Base-by-base conservation (phyloP, 1,284 basidiomycete genomes). In the Filobasidium uniguttulatum region DNA sequence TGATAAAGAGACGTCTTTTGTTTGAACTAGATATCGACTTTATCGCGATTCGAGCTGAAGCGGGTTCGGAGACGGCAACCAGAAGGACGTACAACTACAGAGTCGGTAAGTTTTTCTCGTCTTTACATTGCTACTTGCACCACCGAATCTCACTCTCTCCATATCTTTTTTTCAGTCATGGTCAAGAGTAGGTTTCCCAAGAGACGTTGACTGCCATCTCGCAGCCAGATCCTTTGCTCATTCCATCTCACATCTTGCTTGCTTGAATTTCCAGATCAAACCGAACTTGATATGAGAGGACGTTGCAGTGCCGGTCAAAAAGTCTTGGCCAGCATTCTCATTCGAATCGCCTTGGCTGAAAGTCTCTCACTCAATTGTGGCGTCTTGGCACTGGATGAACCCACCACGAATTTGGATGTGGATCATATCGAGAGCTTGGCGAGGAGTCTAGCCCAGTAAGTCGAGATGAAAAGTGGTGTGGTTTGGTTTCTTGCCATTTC, bases 271-370 rank as follows among this genome's bases (percentile, higher is more conserved):
- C 19, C 36, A 38, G 36, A 38, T 20, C 40, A 43, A 43, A 43
- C 40, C 15, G 93, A 98, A 70, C 91, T 99, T 82, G 93, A 99
- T 67, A 99, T 99, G 93, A 82, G 93, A 53, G 94, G 94, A 25
- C 81, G 94, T 54, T 99, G 94, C 69, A 91, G 86, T 19, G 94
- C 94, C 0, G 94, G 94, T 0, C 94, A 99, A 69, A 99, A 98
- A 71, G 53, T 54, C 75, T 73, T 98, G 52, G 94, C 94, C 25
- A 94, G 88, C n/a, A 97, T 98, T 67, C 90, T 98, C 65, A 98
- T 99, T 60, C 80, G 94, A 1, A 78, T 98, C n/a, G 94, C 93
- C 0, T 75, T 98, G 22, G 93, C 93, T 8, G 94, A 98, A 19
- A 43, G 40, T 26, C 15, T 43, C 10, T 43, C 40, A 5, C 14